Percentiles rank a stretch among this genome's conserved stretches.
Conservation (phyloP, 225 moss, liverwort and hornwort genomes). For the Sphagnum tenellum region DNA sequence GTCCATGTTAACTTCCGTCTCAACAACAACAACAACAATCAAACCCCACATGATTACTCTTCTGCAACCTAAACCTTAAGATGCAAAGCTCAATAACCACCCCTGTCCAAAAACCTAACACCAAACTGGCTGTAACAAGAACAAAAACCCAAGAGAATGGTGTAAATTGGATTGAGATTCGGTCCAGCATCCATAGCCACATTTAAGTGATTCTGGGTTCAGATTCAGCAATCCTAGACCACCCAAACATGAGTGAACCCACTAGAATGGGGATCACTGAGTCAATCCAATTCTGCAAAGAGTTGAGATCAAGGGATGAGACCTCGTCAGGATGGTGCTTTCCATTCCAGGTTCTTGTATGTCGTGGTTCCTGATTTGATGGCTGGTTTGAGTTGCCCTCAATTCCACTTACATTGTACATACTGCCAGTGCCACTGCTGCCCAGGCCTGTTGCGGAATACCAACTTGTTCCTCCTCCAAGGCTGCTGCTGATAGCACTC, state of each 20-base stretch:
- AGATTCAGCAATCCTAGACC: neutral
- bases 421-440: conserved; percentile 39
- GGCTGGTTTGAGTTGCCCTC: conserved; percentile 32
- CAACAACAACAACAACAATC: no score
- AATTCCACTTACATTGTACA: conserved; percentile 31
- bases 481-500: conserved; percentile 44
- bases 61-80: no score
- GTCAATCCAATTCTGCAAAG: no score
- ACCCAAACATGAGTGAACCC: neutral
- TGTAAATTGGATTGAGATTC: conserved; percentile 32
- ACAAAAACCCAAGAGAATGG: neutral
- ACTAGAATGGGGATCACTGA: neutral
- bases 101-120: no score
- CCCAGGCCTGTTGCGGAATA: conserved; percentile 38
- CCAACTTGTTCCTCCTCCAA: conserved; percentile 36
- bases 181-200: conserved; percentile 9
- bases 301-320: neutral
- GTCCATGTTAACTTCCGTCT: no score
- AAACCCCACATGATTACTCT: no score
- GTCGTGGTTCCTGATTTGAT: conserved; percentile 22
- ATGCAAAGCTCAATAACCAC: no score
- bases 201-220: conserved; percentile 1
- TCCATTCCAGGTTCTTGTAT: conserved; percentile 37
- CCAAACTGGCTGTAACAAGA: no score
- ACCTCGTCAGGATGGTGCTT: conserved; percentile 61